phyloP scores from a whole-genome alignment of 2,329 filamentous ascomycete species.

The Aspergillus floridensis region DNA sequence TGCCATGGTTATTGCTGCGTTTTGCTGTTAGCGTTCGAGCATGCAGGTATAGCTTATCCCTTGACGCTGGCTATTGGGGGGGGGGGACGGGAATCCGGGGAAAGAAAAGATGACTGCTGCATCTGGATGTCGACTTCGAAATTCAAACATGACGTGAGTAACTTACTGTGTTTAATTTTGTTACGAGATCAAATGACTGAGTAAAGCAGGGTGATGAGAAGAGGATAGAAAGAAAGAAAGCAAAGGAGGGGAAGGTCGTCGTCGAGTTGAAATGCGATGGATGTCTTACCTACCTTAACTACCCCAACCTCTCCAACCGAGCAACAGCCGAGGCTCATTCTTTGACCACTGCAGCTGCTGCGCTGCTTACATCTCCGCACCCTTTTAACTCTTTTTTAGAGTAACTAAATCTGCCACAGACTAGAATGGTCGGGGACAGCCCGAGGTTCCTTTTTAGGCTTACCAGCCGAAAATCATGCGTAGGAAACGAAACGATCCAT shows the following conservation, averaged over 20 bases:
- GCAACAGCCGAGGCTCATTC: conserved; percentile 12
- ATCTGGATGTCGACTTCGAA: background rate
- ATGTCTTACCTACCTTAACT: background rate
- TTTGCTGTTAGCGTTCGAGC: background rate
- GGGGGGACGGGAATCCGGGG: background rate
- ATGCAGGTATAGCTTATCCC: background rate
- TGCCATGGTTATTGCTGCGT: conserved; percentile 57
- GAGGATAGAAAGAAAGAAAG: background rate
- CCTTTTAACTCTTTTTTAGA: background rate
- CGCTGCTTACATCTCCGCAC: background rate
- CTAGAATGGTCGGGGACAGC: background rate
- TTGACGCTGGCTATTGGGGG: background rate
- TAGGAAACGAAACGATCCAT: background rate
- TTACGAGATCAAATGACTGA: too few species aligned
- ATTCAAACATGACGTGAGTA: too few species aligned
- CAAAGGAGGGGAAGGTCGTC: background rate
- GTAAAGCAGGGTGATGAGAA: too few species aligned
- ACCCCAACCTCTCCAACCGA: conserved; percentile 8
- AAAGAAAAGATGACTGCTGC: background rate
- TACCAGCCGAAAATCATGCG: background rate
- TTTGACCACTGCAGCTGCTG: background rate
- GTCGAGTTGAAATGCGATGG: background rate
- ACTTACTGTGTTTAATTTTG: too few species aligned
- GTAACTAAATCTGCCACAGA: background rate
- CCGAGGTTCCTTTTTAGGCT: background rate